Conservation (phyloP, 176 grass and related monocot species). For the Secale cereale region DNA sequence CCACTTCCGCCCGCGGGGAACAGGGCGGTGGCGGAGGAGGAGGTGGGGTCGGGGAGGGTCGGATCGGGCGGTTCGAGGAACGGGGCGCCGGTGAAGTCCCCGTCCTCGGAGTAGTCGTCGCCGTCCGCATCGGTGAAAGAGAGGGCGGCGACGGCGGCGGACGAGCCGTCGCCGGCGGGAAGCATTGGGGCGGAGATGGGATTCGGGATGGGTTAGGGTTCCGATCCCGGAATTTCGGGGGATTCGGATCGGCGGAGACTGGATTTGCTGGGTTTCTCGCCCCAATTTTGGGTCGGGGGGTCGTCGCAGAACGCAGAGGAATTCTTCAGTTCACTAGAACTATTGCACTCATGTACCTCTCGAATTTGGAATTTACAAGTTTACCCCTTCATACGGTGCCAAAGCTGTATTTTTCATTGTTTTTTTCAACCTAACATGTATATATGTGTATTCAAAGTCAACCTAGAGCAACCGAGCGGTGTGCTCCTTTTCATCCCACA, state of each 20-base stretch:
- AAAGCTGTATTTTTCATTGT: neutral
- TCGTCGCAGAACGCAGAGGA: conserved; percentile 12
- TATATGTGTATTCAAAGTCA: neutral
- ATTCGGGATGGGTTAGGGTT: conserved; percentile 21
- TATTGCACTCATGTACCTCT: neutral
- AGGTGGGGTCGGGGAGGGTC: neutral
- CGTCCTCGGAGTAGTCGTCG: conserved; percentile 53
- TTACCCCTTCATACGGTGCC: neutral
- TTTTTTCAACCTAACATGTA: neutral
- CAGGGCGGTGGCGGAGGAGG: conserved; percentile 28
- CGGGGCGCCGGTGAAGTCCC: conserved; percentile 31
- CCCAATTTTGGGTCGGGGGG: neutral
- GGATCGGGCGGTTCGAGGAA: conserved; percentile 37
- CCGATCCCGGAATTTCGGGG: conserved; percentile 19
- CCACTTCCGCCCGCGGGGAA: conserved; percentile 20
- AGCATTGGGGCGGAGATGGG: conserved; percentile 29
- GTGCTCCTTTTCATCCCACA: too few relatives aligned
- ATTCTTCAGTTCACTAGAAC: neutral
- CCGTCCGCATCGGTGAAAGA: conserved; percentile 42
- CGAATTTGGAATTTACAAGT: neutral
- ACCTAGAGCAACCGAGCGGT: too few relatives aligned
- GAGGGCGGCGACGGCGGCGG: conserved; percentile 9
- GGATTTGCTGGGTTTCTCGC: conserved; percentile 9
- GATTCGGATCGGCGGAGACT: conserved; percentile 23
- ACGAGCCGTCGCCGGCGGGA: conserved; percentile 32